phyloP scores from a whole-genome alignment of 176 grass and related monocot species.

The Aechmea fasciata region DNA sequence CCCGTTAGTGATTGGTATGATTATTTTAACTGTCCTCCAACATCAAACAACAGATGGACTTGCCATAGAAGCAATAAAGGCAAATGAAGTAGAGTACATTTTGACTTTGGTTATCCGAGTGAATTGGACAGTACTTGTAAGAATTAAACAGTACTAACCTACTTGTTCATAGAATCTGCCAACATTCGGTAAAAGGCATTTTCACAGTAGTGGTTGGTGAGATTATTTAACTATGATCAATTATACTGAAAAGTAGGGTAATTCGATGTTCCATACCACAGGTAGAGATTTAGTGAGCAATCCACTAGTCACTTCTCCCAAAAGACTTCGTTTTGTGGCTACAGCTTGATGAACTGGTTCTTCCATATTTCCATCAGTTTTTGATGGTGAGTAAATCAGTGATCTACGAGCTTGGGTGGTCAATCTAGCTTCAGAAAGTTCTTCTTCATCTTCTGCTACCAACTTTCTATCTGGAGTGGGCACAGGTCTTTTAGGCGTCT shows the following conservation, averaged over 20 bases:
- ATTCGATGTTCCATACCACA: constrained; percentile 33
- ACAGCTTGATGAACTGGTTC: constrained; percentile 19
- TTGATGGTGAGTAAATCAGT: constrained; percentile 48
- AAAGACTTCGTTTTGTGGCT: constrained; percentile 20
- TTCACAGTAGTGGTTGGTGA: background rate
- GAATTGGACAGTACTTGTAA: too few relatives aligned
- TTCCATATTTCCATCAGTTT: constrained; percentile 27
- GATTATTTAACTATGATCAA: background rate
- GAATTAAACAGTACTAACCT: too few relatives aligned
- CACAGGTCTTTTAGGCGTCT: constrained; percentile 63
- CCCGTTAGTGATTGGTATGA: background rate
- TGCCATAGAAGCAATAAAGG: too few relatives aligned
- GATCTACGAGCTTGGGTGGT: constrained; percentile 68
- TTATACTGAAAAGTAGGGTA: background rate
- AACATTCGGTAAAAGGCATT: too few relatives aligned
- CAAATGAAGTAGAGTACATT: too few relatives aligned
- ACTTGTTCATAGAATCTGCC: too few relatives aligned
- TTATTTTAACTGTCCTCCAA: background rate
- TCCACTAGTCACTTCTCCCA: constrained; percentile 29
- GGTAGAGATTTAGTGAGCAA: background rate
- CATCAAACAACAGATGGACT: too few relatives aligned
- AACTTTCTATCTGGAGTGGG: constrained; percentile 47
- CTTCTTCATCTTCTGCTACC: constrained; percentile 23
- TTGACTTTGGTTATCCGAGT: too few relatives aligned
- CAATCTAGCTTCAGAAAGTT: constrained; percentile 39